Evolutionary conservation across 2,329 filamentous ascomycete species (phyloP).

Genomic region (Teratosphaeria gauchensis): DNA sequence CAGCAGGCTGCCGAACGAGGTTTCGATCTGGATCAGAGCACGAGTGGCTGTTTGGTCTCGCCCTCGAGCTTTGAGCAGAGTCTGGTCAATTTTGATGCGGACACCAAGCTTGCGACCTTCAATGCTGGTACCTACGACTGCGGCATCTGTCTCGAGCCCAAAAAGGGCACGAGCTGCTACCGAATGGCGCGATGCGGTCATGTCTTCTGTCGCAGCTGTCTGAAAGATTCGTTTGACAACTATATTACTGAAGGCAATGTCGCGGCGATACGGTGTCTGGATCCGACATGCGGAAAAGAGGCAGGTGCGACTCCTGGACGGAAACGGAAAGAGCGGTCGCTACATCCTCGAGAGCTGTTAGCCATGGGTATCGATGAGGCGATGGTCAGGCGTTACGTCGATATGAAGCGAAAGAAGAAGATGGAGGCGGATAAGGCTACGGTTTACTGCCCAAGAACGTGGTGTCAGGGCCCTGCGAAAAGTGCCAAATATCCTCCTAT

Average conservation of each 20-base stretch:
- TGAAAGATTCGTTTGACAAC: slow-evolving; percentile 81
- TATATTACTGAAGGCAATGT: slow-evolving; percentile 82
- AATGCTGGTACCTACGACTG: slow-evolving; percentile 80
- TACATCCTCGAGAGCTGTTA: slow-evolving; percentile 73
- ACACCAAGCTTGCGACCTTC: slow-evolving; percentile 64
- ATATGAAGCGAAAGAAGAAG: slow-evolving; percentile 83
- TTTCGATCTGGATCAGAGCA: slow-evolving; percentile 39
- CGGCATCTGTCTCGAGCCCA: slow-evolving; percentile 81
- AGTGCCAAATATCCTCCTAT: slow-evolving; percentile 43
- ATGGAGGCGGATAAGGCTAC: slow-evolving; percentile 87
- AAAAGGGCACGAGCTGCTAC: slow-evolving; percentile 76
- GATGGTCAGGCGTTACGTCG: slow-evolving; percentile 74
- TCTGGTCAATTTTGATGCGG: slow-evolving; percentile 68
- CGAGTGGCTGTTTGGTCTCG: slow-evolving; percentile 37
- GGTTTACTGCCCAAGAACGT: slow-evolving; percentile 81
- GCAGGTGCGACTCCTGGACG: slow-evolving; percentile 10
- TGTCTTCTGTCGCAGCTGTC: slow-evolving; percentile 81
- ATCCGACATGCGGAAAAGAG: slow-evolving; percentile 66
- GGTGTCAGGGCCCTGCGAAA: slow-evolving; percentile 81
- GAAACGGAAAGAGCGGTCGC: slow-evolving; percentile 45
- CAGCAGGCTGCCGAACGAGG: slow-evolving; percentile 48
- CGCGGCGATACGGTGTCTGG: slow-evolving; percentile 66
- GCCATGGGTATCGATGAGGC: slow-evolving; percentile 46
- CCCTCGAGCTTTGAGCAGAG: slow-evolving; percentile 50
- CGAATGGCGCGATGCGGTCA: slow-evolving; percentile 74